phyloP scores from a whole-genome alignment of 169 alveolate genomes.

The Plasmodium knowlesi region DNA sequence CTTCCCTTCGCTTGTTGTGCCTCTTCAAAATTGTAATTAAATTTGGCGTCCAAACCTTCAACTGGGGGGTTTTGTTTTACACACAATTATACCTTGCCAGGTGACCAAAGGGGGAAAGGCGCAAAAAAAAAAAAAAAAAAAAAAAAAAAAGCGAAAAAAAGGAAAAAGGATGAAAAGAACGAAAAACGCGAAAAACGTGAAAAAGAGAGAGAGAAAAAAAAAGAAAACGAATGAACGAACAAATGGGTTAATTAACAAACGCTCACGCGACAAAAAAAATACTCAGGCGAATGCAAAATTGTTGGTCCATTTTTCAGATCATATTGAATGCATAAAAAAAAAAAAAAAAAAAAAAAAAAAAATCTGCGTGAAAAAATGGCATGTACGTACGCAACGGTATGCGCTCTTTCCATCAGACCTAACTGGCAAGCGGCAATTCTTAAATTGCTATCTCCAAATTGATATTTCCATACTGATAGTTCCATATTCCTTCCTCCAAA shows the following conservation, averaged over 20 bases:
- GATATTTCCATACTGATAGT: not conserved
- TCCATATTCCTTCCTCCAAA: not conserved
- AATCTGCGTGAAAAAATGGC: not conserved
- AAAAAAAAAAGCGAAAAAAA: not conserved
- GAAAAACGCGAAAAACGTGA: not conserved
- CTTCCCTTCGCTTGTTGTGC: not conserved
- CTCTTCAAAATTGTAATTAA: constrained; percentile 21
- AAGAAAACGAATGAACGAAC: not conserved
- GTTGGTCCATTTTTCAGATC: not conserved
- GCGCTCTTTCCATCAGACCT: not conserved
- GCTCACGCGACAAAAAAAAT: not conserved
- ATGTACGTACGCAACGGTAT: not conserved
- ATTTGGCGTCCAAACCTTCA: not conserved
- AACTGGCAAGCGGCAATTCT: not conserved
- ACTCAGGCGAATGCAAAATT: constrained; percentile 12
- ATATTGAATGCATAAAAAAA: constrained; percentile 15
- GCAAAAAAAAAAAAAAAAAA: not conserved
- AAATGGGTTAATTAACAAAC: not conserved
- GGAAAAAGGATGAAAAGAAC: not conserved
- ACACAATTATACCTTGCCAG: not conserved
- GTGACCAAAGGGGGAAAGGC: not conserved
- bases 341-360: constrained; percentile 15
- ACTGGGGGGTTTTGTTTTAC: not conserved
- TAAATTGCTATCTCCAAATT: not conserved
- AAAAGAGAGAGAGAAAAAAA: not conserved